phyloP scores from a whole-genome alignment of 2,329 filamentous ascomycete genomes.

The Aspergillaceae sp. region DNA sequence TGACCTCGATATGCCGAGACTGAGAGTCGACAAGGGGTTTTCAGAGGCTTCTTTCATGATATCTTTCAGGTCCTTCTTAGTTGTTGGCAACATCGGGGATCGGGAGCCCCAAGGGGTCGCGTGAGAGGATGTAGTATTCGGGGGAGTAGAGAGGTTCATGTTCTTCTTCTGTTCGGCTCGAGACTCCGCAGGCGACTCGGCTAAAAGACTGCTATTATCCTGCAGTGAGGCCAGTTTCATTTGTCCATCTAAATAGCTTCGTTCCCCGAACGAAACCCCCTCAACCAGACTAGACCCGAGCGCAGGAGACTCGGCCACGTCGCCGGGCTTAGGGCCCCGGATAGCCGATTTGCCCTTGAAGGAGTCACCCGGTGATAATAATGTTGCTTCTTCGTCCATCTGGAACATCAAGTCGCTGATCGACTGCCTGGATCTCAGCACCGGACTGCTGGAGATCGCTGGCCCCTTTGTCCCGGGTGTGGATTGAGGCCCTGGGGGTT shows the following conservation, averaged over 20 bases:
- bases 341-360: constrained; percentile 23
- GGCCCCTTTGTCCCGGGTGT: constrained; percentile 34
- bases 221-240: constrained; percentile 15
- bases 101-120: constrained; percentile 46
- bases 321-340: constrained; percentile 12
- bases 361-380: constrained; percentile 17
- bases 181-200: constrained; percentile 18
- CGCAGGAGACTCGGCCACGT: constrained; percentile 17
- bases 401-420: constrained; percentile 76
- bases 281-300: constrained; percentile 20
- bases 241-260: constrained; percentile 20
- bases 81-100: constrained; percentile 44
- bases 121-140: not conserved
- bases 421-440: constrained; percentile 59
- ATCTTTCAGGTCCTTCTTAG: constrained; percentile 64
- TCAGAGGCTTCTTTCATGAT: constrained; percentile 60
- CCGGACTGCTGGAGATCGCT: constrained; percentile 52
- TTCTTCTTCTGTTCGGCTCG: constrained; percentile 15
- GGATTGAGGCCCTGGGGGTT: constrained; percentile 43
- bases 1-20: constrained; percentile 38
- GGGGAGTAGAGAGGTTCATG: constrained; percentile 18
- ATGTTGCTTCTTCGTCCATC: constrained; percentile 70
- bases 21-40: constrained; percentile 45
- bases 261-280: constrained; percentile 17
- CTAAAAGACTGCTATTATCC: constrained; percentile 7